A percentile compares a stretch with the other conserved stretches of the same genome.
phyloP scores from a whole-genome alignment of 305 asterid genomes.

The Fraxinus nigra region DNA sequence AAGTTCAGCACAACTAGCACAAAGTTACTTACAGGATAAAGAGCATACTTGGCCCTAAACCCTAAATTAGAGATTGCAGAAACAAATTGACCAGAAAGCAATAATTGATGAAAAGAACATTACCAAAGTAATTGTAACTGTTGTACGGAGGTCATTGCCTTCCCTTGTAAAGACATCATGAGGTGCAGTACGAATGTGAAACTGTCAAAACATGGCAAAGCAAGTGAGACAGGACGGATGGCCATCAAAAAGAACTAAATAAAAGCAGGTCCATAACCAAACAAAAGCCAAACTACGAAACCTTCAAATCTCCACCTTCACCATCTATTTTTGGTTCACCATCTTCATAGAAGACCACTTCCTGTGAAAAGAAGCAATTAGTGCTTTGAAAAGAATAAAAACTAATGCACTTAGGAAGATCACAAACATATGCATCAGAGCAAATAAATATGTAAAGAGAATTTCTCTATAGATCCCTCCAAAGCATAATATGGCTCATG shows the following conservation, averaged over 20 bases:
- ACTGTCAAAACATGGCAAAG: slow-evolving; percentile 38
- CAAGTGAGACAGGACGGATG: neutral
- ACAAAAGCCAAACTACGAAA: slow-evolving; percentile 29
- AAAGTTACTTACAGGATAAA: neutral
- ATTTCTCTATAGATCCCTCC: neutral
- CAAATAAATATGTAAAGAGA: neutral
- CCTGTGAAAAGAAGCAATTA: slow-evolving; percentile 43
- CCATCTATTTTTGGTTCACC: slow-evolving; percentile 95
- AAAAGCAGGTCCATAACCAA: neutral
- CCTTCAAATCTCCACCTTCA: slow-evolving; percentile 93
- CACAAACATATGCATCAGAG: neutral
- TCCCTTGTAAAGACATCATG: slow-evolving; percentile 85
- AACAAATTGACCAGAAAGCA: neutral
- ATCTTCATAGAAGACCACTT: slow-evolving; percentile 83
- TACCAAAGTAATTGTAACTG: slow-evolving; percentile 86
- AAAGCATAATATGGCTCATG: neutral
- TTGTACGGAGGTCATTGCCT: slow-evolving; percentile 78
- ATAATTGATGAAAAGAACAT: slow-evolving; percentile 2
- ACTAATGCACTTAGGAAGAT: neutral
- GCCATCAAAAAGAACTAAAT: slow-evolving; percentile 15
- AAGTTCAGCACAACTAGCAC: neutral
- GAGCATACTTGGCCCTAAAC: neutral
- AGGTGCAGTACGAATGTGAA: slow-evolving; percentile 81
- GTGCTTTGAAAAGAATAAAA: neutral
- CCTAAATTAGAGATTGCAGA: neutral